Base-by-base conservation (phyloP, 805 yeast species). In the Starmerella powellii region DNA sequence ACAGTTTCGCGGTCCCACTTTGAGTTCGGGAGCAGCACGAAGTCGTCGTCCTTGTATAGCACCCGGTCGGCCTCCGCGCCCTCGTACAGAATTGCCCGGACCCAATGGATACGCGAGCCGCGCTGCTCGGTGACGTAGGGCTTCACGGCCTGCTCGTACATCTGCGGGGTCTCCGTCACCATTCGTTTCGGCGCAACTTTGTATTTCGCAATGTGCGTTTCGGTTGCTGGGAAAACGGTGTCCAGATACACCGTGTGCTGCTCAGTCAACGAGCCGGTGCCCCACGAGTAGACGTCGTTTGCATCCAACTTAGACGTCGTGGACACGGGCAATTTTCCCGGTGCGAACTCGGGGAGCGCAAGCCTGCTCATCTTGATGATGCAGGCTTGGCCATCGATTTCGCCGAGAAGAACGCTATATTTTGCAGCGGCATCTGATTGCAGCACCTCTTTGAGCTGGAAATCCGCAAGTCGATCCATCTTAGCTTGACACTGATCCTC, bases 251-350 rank as follows among this genome's bases (percentile, higher is more conserved):
- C 86, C 13, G 78, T 78, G 1, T 76, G 70, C 1, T 93, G 83
- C 4, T 52, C 52, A 0, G 52, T 49, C 32, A 80, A 49, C 1
- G 70, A 59, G 1, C 73, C 73, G 35, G 72, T 59, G 12, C 84
- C 83, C 96, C 97, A 88, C 47, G 70, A 70, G 56, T 88, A 88
- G 1, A 87, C 76, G 53, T 85, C 96, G 58, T 88, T 91, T 13
- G 64, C 58, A n/a, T 82, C 78, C 16, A 78, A 67, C 20, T 64
- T 52, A 21, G 58, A 44, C 19, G 66, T 44, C 23, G 55, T 51
- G 3, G 40, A 36, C 13, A 53, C 24, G 40, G 52, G 44, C 41
- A 53, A 24, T 23, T 37, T 23, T 24, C 33, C 38, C 19, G 32
- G 16, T 20, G 6, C 29, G 21, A 38, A 24, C 6, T 40, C 45